Evolutionary conservation across 2,329 filamentous ascomycete genomes (phyloP).

Genomic region (Arachnomyces sp.): DNA sequence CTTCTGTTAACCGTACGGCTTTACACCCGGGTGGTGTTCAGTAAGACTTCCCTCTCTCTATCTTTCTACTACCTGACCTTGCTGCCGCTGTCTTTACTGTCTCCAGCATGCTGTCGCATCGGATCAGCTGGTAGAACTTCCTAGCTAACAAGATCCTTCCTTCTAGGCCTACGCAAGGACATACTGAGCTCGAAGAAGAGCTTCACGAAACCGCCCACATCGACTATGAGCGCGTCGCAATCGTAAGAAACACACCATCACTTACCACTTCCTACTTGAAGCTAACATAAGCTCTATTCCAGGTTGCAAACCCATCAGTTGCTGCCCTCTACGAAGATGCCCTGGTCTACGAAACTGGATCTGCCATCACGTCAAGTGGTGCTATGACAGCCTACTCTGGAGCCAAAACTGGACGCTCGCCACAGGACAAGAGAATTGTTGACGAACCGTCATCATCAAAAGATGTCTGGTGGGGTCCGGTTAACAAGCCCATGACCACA

Average conservation of each 20-base stretch:
- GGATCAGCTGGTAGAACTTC: constrained; percentile 7
- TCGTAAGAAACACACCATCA: constrained; percentile 67
- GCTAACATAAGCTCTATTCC: constrained; percentile 3
- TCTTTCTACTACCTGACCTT: constrained; percentile 10
- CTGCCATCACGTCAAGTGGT: constrained; percentile 91
- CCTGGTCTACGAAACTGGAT: constrained; percentile 93
- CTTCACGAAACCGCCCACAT: constrained; percentile 97
- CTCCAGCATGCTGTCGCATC: constrained; percentile 2
- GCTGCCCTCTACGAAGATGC: constrained; percentile 98
- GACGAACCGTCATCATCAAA: constrained; percentile 83
- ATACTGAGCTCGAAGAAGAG: constrained; percentile 96
- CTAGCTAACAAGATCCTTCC: constrained; percentile 7
- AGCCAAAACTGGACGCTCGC: constrained; percentile 94
- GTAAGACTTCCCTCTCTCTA: constrained; percentile 49
- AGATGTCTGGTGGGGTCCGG: constrained; percentile 97
- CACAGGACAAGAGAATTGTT: constrained; percentile 95
- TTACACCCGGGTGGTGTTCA: constrained; percentile 85
- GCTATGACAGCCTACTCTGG: constrained; percentile 96
- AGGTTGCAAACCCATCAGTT: constrained; percentile 87
- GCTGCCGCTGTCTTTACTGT: constrained; percentile 11
- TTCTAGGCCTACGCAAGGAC: constrained; percentile 67
- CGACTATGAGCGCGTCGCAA: constrained; percentile 96
- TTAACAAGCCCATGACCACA: constrained; percentile 97
- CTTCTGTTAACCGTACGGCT: constrained; percentile 78
- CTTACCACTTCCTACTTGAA: not conserved